phyloP scores from a whole-genome alignment of 139 green algal species.

The Pleodorina starrii region DNA sequence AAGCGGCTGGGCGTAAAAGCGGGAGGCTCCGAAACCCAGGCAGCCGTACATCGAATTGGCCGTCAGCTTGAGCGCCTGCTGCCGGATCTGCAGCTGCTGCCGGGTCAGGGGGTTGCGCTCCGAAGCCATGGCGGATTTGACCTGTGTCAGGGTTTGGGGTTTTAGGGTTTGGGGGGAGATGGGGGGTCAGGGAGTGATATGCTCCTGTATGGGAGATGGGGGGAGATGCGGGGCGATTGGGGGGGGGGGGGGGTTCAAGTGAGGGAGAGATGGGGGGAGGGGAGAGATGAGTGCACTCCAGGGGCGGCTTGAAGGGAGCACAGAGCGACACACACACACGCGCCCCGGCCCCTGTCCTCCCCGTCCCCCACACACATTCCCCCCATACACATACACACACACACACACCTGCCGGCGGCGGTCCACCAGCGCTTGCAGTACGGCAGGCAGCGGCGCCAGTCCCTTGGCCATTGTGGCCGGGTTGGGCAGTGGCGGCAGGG shows the following conservation, averaged over 20 bases:
- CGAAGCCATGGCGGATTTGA: constrained; percentile 82
- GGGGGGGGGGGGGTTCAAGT: too few relatives aligned
- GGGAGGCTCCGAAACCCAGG: constrained; percentile 92
- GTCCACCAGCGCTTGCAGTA: constrained; percentile 85
- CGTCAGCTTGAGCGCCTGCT: constrained; percentile 95
- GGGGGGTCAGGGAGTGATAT: too few relatives aligned
- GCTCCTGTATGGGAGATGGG: too few relatives aligned
- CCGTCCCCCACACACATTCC: neutral
- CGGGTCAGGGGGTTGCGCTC: constrained; percentile 76
- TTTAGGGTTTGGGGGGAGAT: too few relatives aligned
- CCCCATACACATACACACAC: neutral
- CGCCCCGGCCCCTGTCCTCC: neutral
- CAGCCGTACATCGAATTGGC: constrained; percentile 99
- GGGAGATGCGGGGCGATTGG: too few relatives aligned
- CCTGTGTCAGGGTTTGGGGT: too few relatives aligned
- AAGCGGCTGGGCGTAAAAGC: constrained; percentile 96
- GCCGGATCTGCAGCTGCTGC: constrained; percentile 87
- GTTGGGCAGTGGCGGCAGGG: constrained; percentile 57
- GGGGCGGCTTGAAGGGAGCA: too few relatives aligned
- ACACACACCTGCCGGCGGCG: constrained; percentile 75
- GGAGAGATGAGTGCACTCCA: too few relatives aligned
- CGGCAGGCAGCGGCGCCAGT: constrained; percentile 80
- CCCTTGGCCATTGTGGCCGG: constrained; percentile 28
- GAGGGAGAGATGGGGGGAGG: too few relatives aligned
- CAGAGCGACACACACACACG: too few relatives aligned